These are phyloP conservation scores for Trametes punicea DNA, from an alignment of 768 basidiomycete genomes.

Conservation along the genomic window DNA sequence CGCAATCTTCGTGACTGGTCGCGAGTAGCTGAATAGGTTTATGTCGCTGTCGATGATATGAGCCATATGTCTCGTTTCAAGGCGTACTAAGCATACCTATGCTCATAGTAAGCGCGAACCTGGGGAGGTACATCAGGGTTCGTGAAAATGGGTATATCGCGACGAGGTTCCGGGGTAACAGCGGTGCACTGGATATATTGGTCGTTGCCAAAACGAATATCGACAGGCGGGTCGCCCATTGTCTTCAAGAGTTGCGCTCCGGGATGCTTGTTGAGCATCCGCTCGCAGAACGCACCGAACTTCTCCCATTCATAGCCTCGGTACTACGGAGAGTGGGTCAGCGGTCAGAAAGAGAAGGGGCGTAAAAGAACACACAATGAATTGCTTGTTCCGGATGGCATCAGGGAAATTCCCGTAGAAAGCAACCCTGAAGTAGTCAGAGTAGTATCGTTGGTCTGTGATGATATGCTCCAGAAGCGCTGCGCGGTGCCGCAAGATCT, in stretches of 20 bases:
- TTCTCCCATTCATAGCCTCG: conserved; percentile 96
- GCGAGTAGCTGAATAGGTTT: conserved; percentile 74
- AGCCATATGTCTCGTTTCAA: background rate
- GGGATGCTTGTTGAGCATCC: conserved; percentile 88
- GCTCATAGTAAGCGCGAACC: conserved; percentile 84
- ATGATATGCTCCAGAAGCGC: conserved; percentile 83
- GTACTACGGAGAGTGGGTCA: conserved; percentile 49
- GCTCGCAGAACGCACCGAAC: conserved; percentile 83
- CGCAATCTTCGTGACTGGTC: conserved; percentile 60
- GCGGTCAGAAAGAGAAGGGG: background rate
- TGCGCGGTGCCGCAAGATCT: conserved; percentile 86
- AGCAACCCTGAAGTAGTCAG: conserved; percentile 90
- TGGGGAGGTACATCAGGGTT: conserved; percentile 79
- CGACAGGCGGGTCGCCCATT: conserved; percentile 73
- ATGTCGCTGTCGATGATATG: conserved; percentile 53
- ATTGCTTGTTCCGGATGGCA: conserved; percentile 85
- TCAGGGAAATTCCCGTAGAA: conserved; percentile 91
- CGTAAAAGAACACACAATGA: conserved; percentile 56
- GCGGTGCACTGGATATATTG: conserved; percentile 89
- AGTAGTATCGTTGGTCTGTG: conserved; percentile 77
- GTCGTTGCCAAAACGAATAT: conserved; percentile 72
- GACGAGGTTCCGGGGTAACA: conserved; percentile 83
- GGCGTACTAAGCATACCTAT: conserved; percentile 50
- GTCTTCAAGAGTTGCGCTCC: conserved; percentile 76
- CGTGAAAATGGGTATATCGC: conserved; percentile 70